phyloP scores from a whole-genome alignment of 2,329 filamentous ascomycete genomes.

The Ceratocystis smalleyi region DNA sequence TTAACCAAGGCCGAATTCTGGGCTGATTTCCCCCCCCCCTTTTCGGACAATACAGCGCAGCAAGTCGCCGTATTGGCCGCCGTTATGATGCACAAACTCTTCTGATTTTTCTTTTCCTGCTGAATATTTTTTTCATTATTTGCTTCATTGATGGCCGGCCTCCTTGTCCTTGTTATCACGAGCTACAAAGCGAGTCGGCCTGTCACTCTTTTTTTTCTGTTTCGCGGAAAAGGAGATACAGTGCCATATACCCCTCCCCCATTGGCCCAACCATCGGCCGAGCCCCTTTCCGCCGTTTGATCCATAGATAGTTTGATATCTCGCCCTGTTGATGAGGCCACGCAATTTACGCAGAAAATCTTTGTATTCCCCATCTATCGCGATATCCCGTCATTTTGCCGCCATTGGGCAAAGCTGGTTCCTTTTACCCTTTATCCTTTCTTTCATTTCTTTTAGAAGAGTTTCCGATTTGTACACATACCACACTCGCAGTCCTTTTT shows the following conservation, averaged over 20 bases:
- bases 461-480: neutral
- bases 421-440: neutral
- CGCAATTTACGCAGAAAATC: neutral
- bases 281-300: neutral
- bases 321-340: neutral
- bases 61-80: neutral
- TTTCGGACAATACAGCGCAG: neutral
- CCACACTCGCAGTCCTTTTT: conserved; percentile 2
- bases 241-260: neutral
- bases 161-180: neutral
- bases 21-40: neutral
- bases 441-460: conserved; percentile 2
- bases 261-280: neutral
- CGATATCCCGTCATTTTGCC: neutral
- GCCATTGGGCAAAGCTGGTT: conserved; percentile 1
- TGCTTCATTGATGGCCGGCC: neutral
- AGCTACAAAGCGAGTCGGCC: neutral
- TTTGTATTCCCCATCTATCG: neutral
- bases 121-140: neutral
- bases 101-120: neutral
- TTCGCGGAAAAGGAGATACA: neutral
- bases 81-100: conserved; percentile 14
- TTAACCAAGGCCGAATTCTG: neutral
- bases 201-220: neutral
- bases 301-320: neutral